These are phyloP conservation scores for Kodamaea neixiangensis DNA, from an alignment of 805 yeast species.

Conservation along the genomic window DNA sequence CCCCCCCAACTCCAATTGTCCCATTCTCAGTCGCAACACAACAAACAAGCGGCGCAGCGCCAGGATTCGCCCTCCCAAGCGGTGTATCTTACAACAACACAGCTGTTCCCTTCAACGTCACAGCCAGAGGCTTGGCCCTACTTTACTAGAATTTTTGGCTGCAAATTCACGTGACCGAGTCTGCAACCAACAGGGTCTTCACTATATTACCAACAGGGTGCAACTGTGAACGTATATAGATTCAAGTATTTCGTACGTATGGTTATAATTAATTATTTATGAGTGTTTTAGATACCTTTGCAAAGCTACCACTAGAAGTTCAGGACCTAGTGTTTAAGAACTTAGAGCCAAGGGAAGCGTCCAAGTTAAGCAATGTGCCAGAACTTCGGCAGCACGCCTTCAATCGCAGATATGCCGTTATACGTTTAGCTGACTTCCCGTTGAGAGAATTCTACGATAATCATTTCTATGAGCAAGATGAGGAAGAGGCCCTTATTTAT, in stretches of 20 bases:
- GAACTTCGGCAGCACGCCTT: conserved; percentile 1
- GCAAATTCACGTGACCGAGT: not conserved
- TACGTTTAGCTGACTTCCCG: conserved; percentile 3
- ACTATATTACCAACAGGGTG: not conserved
- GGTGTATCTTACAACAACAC: not conserved
- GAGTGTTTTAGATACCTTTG: not conserved
- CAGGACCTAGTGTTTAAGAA: not conserved
- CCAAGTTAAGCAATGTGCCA: not conserved
- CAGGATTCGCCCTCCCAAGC: not conserved
- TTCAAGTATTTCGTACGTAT: not conserved
- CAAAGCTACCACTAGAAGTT: not conserved
- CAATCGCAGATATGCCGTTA: conserved; percentile 3
- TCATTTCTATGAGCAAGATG: not conserved
- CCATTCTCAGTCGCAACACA: not conserved
- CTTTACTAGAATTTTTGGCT: not conserved
- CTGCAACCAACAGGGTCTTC: not conserved
- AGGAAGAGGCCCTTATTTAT: conserved; percentile 2
- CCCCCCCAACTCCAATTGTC: not conserved
- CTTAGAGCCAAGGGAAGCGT: not conserved
- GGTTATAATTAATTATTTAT: not conserved
- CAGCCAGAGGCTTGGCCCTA: not conserved
- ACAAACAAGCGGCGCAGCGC: not conserved
- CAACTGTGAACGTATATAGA: not conserved
- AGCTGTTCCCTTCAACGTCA: not conserved
- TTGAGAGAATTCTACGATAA: conserved; percentile 2